phyloP scores from a whole-genome alignment of 2,329 filamentous ascomycete genomes.

The Beauveria australis region DNA sequence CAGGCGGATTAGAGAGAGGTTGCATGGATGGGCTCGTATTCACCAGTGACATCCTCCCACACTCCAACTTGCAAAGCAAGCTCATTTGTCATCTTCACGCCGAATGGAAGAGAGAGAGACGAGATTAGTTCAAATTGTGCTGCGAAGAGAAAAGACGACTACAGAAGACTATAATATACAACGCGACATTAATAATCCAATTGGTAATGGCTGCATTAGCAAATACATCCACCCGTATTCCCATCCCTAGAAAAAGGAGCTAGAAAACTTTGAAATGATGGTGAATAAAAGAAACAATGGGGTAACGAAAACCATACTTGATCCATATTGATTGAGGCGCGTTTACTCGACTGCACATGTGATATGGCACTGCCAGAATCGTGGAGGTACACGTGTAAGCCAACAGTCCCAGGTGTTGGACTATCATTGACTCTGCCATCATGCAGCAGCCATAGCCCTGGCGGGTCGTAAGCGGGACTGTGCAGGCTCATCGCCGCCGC shows the following conservation, averaged over 20 bases:
- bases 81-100: not conserved
- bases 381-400: not conserved
- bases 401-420: not conserved
- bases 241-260: not conserved
- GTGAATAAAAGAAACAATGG: not conserved
- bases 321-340: not conserved
- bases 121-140: not conserved
- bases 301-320: too few relatives aligned
- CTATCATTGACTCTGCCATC: not conserved
- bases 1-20: too few relatives aligned
- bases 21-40: not conserved
- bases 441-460: not conserved
- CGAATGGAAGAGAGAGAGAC: not conserved
- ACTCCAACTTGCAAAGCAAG: not conserved
- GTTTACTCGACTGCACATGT: not conserved
- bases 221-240: not conserved
- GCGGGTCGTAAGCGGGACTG: not conserved
- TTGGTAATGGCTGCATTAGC: not conserved
- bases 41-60: not conserved
- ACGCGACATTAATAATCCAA: slow-evolving; percentile 3
- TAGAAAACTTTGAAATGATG: not conserved
- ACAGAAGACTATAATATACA: not conserved
- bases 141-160: not conserved
- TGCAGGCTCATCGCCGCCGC: not conserved
- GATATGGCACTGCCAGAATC: not conserved